A percentile compares a stretch with the other conserved stretches of the same genome.
These are phyloP conservation scores for Tuber borchii DNA, from an alignment of 495 filamentous ascomycete species.

Conservation along the genomic window DNA sequence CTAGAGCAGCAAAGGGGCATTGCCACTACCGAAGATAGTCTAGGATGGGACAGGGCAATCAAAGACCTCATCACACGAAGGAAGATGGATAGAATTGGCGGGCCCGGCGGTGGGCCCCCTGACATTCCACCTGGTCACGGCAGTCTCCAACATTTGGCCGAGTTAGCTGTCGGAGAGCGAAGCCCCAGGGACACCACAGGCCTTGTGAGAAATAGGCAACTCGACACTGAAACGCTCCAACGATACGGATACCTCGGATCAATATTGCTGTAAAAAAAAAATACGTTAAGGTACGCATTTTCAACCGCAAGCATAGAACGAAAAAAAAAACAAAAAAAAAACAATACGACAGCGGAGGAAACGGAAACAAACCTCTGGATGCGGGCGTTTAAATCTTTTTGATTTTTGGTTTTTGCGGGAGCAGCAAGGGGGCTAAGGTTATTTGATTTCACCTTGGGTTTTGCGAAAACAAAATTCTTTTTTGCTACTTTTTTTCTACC, in stretches of 20 bases:
- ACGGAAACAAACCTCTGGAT: constrained; percentile 20
- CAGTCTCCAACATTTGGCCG: constrained; percentile 40
- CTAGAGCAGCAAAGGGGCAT: constrained; percentile 26
- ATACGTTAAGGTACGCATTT: neutral
- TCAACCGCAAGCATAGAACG: neutral
- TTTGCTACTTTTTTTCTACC: constrained; percentile 5
- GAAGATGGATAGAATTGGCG: constrained; percentile 28
- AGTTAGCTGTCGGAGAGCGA: constrained; percentile 40
- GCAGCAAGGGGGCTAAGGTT: constrained; percentile 21
- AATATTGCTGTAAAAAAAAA: constrained; percentile 34
- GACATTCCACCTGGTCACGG: constrained; percentile 34
- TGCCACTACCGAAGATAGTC: constrained; percentile 28
- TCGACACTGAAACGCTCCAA: constrained; percentile 31
- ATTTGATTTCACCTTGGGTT: constrained; percentile 15
- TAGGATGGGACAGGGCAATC: constrained; percentile 38
- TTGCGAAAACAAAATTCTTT: constrained; percentile 14
- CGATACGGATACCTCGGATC: constrained; percentile 40
- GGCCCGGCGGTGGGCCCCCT: constrained; percentile 11
- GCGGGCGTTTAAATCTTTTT: constrained; percentile 23
- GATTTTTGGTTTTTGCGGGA: constrained; percentile 3
- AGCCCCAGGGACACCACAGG: constrained; percentile 30
- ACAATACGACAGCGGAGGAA: neutral
- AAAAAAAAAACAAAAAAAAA: neutral
- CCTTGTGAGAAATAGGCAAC: constrained; percentile 12
- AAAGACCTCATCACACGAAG: constrained; percentile 36